Percentiles rank a stretch among this genome's conserved stretches.
Evolutionary conservation across 306 rosid genomes (phyloP).

Genomic region (Cotoneaster glaucophyllus): DNA sequence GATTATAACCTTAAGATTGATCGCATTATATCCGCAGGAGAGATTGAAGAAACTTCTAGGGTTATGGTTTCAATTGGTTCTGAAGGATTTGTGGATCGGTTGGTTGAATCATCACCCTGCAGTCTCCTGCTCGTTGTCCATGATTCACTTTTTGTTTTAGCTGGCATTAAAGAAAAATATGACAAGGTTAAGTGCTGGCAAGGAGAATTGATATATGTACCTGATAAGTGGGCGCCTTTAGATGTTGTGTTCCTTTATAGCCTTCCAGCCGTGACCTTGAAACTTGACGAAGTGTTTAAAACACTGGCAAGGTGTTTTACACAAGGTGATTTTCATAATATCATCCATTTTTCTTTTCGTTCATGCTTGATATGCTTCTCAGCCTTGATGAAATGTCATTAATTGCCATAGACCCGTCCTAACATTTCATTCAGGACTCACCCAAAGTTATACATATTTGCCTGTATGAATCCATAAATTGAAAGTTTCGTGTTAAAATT

Average conservation of each 20-base stretch:
- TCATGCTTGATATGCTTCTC: neutral
- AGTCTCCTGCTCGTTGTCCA: conserved; percentile 51
- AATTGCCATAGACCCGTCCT: neutral
- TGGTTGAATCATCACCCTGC: conserved; percentile 40
- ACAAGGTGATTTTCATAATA: conserved; percentile 38
- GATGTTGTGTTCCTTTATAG: conserved; percentile 32
- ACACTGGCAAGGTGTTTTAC: conserved; percentile 47
- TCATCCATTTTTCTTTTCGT: neutral
- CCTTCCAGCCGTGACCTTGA: conserved; percentile 11
- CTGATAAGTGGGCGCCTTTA: conserved; percentile 67
- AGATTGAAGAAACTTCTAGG: conserved; percentile 53
- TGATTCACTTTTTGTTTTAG: conserved; percentile 66
- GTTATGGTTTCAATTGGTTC: conserved; percentile 70
- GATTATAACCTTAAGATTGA: conserved; percentile 28
- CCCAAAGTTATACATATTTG: neutral
- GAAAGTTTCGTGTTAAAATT: neutral
- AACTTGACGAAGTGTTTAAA: conserved; percentile 29
- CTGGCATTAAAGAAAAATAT: conserved; percentile 60
- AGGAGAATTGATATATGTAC: conserved; percentile 71
- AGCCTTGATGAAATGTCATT: neutral
- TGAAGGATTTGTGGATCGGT: conserved; percentile 61
- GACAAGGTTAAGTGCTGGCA: conserved; percentile 90
- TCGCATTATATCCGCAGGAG: conserved; percentile 52
- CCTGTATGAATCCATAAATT: neutral
- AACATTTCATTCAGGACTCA: neutral